Base-by-base conservation (phyloP, 768 basidiomycete genomes). In the Leccinum pellstonianum region DNA sequence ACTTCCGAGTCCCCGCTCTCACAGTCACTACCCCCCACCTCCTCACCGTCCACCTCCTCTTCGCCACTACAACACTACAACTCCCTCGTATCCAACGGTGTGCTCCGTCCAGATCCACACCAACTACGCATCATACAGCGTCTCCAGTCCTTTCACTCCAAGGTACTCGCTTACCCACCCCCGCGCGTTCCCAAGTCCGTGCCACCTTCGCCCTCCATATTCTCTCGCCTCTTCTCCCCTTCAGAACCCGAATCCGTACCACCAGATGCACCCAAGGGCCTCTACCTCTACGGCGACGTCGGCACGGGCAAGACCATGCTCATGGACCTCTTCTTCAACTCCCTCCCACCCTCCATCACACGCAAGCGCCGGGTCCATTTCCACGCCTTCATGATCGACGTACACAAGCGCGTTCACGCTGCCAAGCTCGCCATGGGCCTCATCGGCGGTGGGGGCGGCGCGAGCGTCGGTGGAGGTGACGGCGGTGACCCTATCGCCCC, bases 301-400 rank as follows among this genome's bases (percentile, higher is more conserved):
- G 96, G 96, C 2, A 97, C 96, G 9, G 96, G 97, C 14, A 98
- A 98, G 79, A 91, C 90, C 0, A 98, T 98, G 95, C 86, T 99
- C 62, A 99, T 99, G 97, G 97, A 99, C 74, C 80, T 99, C 23
- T 97, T 97, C 75, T 95, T 90, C 77, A 83, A 87, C 63, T 86
- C 94, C 2, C 85, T 97, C 2, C 89, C 91, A 1, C 67, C 81
- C 0, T 77, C 81, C 48, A 77, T 91, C 56, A 83, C 75, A 49
- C 83, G 84, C 60, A 93, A 92, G 75, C 87, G 91, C 56, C 83
- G 97, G 31, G 93, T 98, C 15, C 97, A 99, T 74, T 99, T 99
- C 72, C 95, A 98, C 70, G 93, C 94, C 1, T 98, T 99, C 80
- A 98, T 99, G 97, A 87, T 98, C 62, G 97, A 99, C 70, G 95